Evolutionary conservation across 176 grass and related monocot species (phyloP).

Genomic region (Areca catechu): DNA sequence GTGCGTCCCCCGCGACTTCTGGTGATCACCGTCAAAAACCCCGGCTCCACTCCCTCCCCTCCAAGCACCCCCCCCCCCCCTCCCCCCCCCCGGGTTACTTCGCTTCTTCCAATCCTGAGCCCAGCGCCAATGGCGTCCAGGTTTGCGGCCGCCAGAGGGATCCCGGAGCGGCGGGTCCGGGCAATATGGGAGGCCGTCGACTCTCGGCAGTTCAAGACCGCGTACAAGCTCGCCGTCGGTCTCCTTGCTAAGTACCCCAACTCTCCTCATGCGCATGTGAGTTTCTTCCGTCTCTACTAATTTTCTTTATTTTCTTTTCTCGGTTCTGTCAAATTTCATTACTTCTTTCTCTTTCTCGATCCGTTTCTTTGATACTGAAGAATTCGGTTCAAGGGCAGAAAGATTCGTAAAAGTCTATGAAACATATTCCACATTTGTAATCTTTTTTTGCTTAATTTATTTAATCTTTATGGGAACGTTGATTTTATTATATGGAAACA

Average conservation of each 20-base stretch:
- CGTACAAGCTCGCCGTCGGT: constrained; percentile 61
- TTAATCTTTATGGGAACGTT: too few relatives aligned
- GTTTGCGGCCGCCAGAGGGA: constrained; percentile 80
- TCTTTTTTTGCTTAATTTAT: too few relatives aligned
- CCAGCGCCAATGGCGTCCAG: constrained; percentile 55
- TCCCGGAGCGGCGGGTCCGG: constrained; percentile 80
- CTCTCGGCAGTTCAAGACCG: constrained; percentile 80
- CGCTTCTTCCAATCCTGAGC: not conserved
- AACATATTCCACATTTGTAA: too few relatives aligned
- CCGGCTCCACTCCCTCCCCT: not conserved
- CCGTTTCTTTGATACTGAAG: too few relatives aligned
- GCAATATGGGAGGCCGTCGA: constrained; percentile 96
- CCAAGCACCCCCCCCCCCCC: too few relatives aligned
- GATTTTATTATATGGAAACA: too few relatives aligned
- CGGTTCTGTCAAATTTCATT: too few relatives aligned
- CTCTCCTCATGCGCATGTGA: constrained; percentile 84
- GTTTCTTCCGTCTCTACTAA: constrained; percentile 1
- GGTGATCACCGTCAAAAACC: not conserved
- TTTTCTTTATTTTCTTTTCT: not conserved
- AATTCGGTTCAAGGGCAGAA: too few relatives aligned
- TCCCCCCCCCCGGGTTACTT: too few relatives aligned
- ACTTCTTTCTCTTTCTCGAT: too few relatives aligned
- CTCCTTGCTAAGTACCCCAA: constrained; percentile 72
- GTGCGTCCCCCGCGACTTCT: too few relatives aligned
- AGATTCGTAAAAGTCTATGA: too few relatives aligned